Evolutionary conservation across 2,329 filamentous ascomycete species (phyloP), one percentile per base, ranked within the genome.

Genomic region (Pestalotiopsis sp.): DNA sequence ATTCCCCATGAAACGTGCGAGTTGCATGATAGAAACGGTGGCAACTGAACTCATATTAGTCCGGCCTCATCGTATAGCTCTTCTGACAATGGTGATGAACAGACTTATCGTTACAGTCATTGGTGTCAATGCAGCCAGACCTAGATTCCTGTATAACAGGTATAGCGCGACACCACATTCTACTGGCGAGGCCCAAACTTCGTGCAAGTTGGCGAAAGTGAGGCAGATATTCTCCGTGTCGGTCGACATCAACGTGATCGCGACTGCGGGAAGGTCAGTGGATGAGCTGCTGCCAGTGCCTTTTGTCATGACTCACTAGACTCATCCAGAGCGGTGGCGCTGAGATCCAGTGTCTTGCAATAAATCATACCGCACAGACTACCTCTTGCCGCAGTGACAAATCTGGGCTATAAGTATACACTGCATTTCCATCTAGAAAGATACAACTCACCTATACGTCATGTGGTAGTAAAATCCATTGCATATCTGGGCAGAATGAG

Each of bases 111-210:
- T 81, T 2, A 86, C 76, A 0, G 80, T 79, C 5, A 88, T 77
- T 0, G 86, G 85, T 0, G 83, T 81, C 0, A 82, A 74, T 55
- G 84, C 88, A 0, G 85, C 84, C 0, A 78, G 75, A 0, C 86
- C 85, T 0, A 88, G 71, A 62, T 86, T 79, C 3, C 71, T 72
- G 25, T 86, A 76, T 0, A 88, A 76, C 0, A 88, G 76, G 73
- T 79, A 88, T 61, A 81, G 80, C 0, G 81, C 82, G 2, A 87
- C 67, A 6, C 73, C 79, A 4, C 83, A 79, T 69, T 87, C 81
- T 1, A 85, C 69, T 0, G 76, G 65, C 49, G 74, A 79, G 0
- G 77, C 80, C 83, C 82, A 84, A 4, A 80, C 67, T 27, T 84
- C 80, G 60, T 85, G 84, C 45, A 83, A 68, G 1, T 68, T 71